Evolutionary conservation across 371 early-diverging fungal genomes (phyloP).

Genomic region (Gilbertella persicaria): DNA sequence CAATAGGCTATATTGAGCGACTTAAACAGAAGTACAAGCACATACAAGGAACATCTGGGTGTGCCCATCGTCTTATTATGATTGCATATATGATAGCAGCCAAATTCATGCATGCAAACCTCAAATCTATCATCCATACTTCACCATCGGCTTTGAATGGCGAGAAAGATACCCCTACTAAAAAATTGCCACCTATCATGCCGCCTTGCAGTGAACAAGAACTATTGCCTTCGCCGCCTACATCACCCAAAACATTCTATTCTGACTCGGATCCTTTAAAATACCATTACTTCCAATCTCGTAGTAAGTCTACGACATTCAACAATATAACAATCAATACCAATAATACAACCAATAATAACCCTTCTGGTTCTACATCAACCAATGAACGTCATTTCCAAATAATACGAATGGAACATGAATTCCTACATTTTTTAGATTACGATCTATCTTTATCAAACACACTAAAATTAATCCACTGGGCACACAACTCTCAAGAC

Average conservation of each 20-base stretch:
- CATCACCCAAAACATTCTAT: conserved; percentile 20
- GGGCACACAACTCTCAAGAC: conserved; percentile 34
- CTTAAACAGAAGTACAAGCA: conserved; percentile 26
- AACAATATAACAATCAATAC: not conserved
- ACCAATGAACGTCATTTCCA: conserved; percentile 17
- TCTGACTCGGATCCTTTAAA: conserved; percentile 19
- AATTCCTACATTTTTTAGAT: conserved; percentile 53
- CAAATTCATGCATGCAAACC: conserved; percentile 30
- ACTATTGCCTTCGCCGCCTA: conserved; percentile 25
- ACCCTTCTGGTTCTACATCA: too few species aligned
- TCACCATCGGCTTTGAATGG: not conserved
- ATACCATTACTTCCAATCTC: conserved; percentile 26
- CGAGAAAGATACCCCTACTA: not conserved
- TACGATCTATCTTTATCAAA: conserved; percentile 35
- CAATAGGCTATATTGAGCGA: conserved; percentile 28
- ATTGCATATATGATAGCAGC: conserved; percentile 34
- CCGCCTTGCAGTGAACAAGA: not conserved
- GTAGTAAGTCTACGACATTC: not conserved
- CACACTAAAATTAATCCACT: conserved; percentile 22
- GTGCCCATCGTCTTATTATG: conserved; percentile 28
- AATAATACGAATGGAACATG: conserved; percentile 51
- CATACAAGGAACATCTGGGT: conserved; percentile 30
- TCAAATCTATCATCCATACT: conserved; percentile 19
- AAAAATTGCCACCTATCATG: conserved; percentile 7
- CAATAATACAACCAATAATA: not conserved